A percentile compares a stretch with the other conserved stretches of the same genome.
phyloP scores from a whole-genome alignment of 2,329 filamentous ascomycete species.

The Exophiala calicioides region DNA sequence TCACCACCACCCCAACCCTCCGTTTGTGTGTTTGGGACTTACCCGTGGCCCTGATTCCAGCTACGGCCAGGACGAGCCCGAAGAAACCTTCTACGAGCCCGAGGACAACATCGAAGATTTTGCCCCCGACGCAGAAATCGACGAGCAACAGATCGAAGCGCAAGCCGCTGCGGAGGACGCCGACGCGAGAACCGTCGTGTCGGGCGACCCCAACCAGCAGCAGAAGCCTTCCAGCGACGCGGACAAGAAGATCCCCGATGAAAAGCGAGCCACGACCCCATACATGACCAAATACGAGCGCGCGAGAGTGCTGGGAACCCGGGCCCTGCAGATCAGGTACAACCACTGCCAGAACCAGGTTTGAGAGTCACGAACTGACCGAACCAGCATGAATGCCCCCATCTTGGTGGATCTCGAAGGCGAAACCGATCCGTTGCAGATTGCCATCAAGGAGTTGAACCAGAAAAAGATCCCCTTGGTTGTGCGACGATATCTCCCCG shows the following conservation, averaged over 20 bases:
- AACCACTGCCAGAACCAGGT: background rate
- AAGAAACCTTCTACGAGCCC: slow-evolving; percentile 54
- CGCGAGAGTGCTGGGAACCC: slow-evolving; percentile 87
- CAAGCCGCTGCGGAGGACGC: slow-evolving; percentile 56
- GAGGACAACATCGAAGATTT: slow-evolving; percentile 62
- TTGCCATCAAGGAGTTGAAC: slow-evolving; percentile 93
- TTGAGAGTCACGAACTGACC: slow-evolving; percentile 7
- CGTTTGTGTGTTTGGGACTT: slow-evolving; percentile 12
- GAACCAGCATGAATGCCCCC: slow-evolving; percentile 87
- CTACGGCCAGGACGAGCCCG: slow-evolving; percentile 29
- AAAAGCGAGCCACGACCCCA: slow-evolving; percentile 86
- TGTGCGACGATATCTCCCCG: slow-evolving; percentile 90
- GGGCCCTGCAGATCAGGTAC: slow-evolving; percentile 92
- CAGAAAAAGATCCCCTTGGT: slow-evolving; percentile 99
- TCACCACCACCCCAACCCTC: background rate
- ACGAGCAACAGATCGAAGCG: slow-evolving; percentile 53
- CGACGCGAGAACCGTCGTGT: slow-evolving; percentile 43
- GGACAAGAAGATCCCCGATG: slow-evolving; percentile 87
- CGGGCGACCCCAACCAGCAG: slow-evolving; percentile 49
- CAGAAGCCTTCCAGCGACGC: slow-evolving; percentile 58
- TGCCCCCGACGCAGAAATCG: slow-evolving; percentile 51
- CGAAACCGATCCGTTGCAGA: slow-evolving; percentile 95
- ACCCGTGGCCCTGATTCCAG: slow-evolving; percentile 17
- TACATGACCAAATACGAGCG: slow-evolving; percentile 99
- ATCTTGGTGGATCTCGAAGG: slow-evolving; percentile 95